Evolutionary conservation across 2,329 filamentous ascomycete species (phyloP).

Genomic region (Arachnomyces sp.): DNA sequence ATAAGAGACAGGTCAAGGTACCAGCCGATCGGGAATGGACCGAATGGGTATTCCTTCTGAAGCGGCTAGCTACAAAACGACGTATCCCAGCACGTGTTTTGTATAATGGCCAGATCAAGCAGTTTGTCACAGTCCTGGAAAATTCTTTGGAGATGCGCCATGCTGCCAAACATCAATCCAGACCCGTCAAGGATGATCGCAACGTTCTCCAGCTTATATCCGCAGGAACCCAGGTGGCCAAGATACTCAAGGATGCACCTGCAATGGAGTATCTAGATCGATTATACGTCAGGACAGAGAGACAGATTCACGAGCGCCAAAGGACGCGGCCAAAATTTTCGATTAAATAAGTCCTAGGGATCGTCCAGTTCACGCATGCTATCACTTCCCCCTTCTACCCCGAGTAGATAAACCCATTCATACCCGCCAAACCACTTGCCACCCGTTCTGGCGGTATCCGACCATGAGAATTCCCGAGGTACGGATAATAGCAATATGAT

Average conservation of each 20-base stretch:
- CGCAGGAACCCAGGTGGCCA: conserved; percentile 77
- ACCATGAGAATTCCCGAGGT: too few relatives aligned
- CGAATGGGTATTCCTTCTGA: conserved; percentile 83
- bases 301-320: conserved; percentile 61
- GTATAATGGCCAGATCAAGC: conserved; percentile 86
- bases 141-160: conserved; percentile 85
- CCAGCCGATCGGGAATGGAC: conserved; percentile 80
- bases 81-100: conserved; percentile 75
- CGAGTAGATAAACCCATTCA: too few relatives aligned
- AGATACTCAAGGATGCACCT: conserved; percentile 73
- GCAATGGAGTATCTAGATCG: conserved; percentile 76
- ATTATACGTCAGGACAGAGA: conserved; percentile 75
- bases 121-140: conserved; percentile 78
- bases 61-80: conserved; percentile 75
- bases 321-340: conserved; percentile 29
- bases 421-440: too few relatives aligned
- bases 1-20: conserved; percentile 67
- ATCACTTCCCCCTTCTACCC: too few relatives aligned
- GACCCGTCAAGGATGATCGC: conserved; percentile 77
- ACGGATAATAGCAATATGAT: too few relatives aligned
- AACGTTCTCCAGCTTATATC: conserved; percentile 83
- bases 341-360: background rate
- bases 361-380: too few relatives aligned
- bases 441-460: too few relatives aligned
- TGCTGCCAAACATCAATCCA: conserved; percentile 72